Conservation (phyloP, 805 yeast genomes). For the Candida wancherniae region DNA sequence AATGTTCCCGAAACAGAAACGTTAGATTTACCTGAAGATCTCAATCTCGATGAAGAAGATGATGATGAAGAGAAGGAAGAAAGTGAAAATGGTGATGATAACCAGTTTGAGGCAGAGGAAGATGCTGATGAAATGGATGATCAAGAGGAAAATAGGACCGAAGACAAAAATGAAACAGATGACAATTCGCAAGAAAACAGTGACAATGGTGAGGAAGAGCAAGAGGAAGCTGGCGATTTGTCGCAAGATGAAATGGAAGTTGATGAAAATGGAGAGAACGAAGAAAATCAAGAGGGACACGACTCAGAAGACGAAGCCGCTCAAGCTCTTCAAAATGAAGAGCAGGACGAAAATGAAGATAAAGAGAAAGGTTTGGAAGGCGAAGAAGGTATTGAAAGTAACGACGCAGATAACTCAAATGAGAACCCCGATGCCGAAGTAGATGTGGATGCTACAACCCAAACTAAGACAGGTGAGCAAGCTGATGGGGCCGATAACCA, state of each 20-base stretch:
- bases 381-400: conserved; percentile 45
- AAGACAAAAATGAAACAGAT: conserved; percentile 22
- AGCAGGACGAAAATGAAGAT: conserved; percentile 32
- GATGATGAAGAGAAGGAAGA: conserved; percentile 70
- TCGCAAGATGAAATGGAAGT: conserved; percentile 9
- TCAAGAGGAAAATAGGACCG: conserved; percentile 14
- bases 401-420: conserved; percentile 48
- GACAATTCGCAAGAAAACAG: conserved; percentile 27
- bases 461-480: conserved; percentile 55
- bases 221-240: conserved; percentile 26
- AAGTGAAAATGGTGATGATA: conserved; percentile 47
- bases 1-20: conserved; percentile 81
- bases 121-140: conserved; percentile 18
- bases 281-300: conserved; percentile 14
- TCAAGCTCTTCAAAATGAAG: conserved; percentile 32
- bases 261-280: conserved; percentile 15
- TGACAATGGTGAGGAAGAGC: conserved; percentile 34
- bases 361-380: conserved; percentile 19
- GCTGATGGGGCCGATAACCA: conserved; percentile 60
- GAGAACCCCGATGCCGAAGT: conserved; percentile 39
- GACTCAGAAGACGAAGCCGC: conserved; percentile 28
- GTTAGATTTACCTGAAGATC: conserved; percentile 86
- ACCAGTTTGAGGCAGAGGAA: conserved; percentile 33
- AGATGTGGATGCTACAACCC: conserved; percentile 55
- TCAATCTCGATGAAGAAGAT: conserved; percentile 79